Evolutionary conservation across 176 grass and related monocot genomes (phyloP).

Genomic region (Phragmites australis): DNA sequence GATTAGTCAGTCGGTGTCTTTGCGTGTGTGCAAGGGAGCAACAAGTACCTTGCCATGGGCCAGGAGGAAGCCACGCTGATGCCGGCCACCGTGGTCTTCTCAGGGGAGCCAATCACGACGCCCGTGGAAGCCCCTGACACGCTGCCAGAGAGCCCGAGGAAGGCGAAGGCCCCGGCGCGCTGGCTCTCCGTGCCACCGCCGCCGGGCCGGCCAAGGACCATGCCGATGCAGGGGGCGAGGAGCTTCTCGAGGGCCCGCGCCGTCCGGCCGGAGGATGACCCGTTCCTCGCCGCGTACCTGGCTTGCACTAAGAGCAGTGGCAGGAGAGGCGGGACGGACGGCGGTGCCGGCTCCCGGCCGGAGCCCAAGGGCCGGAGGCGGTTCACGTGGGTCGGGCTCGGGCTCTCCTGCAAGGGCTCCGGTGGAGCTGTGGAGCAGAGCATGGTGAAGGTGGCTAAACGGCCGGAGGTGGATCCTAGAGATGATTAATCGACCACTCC

Average conservation of each 20-base stretch:
- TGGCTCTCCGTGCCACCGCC: slow-evolving; percentile 43
- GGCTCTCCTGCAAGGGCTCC: slow-evolving; percentile 55
- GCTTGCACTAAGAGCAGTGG: slow-evolving; percentile 72
- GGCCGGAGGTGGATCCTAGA: slow-evolving; percentile 36
- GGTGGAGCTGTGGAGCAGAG: slow-evolving; percentile 41
- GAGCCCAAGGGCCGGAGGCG: neutral
- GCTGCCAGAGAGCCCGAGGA: slow-evolving; percentile 23
- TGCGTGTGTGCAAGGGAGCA: neutral
- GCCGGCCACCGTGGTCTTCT: slow-evolving; percentile 40
- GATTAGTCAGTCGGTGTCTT: neutral
- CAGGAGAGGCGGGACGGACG: neutral
- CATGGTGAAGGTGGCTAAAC: slow-evolving; percentile 50
- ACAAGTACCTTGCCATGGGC: slow-evolving; percentile 14
- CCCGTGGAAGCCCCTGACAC: neutral
- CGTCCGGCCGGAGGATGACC: slow-evolving; percentile 67
- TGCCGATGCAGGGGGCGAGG: neutral
- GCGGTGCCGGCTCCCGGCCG: neutral
- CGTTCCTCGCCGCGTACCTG: slow-evolving; percentile 78
- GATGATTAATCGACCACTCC: neutral
- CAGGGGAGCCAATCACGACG: slow-evolving; percentile 53
- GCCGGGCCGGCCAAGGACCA: slow-evolving; percentile 1
- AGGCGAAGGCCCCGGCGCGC: neutral
- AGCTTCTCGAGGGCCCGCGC: neutral
- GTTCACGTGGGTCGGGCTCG: slow-evolving; percentile 31
- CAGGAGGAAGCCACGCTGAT: slow-evolving; percentile 18